Conservation (phyloP, 202 grass and related monocot genomes). For the Setaria italica region DNA sequence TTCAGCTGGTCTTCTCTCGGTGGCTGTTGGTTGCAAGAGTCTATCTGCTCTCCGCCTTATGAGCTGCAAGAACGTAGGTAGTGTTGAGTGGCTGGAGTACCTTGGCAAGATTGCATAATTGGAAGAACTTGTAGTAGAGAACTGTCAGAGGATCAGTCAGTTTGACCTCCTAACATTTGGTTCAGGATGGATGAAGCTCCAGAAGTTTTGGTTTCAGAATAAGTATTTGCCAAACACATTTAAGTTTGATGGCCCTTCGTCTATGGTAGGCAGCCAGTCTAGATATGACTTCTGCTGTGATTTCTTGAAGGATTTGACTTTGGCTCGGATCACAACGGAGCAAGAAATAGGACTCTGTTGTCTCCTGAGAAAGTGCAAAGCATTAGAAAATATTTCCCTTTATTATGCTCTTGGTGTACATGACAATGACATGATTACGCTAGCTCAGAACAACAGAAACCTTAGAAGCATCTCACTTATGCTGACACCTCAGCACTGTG, state of each 20-base stretch:
- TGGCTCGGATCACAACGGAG: constrained; percentile 46
- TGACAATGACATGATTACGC: constrained; percentile 53
- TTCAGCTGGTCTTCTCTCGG: constrained; percentile 55
- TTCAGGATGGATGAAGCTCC: constrained; percentile 31
- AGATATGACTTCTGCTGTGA: constrained; percentile 43
- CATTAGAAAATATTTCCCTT: not conserved
- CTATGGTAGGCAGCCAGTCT: not conserved
- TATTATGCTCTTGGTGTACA: not conserved
- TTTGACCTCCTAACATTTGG: constrained; percentile 54
- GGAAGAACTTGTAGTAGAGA: constrained; percentile 39
- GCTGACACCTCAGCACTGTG: constrained; percentile 32
- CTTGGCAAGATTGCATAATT: constrained; percentile 46
- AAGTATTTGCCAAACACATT: constrained; percentile 1
- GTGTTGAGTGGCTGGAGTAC: constrained; percentile 64
- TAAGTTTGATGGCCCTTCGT: not conserved
- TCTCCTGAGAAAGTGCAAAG: not conserved
- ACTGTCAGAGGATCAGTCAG: constrained; percentile 57
- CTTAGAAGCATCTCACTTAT: constrained; percentile 59
- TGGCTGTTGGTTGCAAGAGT: constrained; percentile 62
- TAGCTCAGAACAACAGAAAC: constrained; percentile 53
- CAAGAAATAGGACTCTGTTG: constrained; percentile 39
- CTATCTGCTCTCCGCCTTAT: constrained; percentile 61
- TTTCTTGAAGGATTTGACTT: constrained; percentile 52
- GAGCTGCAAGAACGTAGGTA: constrained; percentile 46
- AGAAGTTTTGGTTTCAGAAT: constrained; percentile 55